phyloP scores from a whole-genome alignment of 192 early-diverging fungal species.

The Diversispora eburnea region DNA sequence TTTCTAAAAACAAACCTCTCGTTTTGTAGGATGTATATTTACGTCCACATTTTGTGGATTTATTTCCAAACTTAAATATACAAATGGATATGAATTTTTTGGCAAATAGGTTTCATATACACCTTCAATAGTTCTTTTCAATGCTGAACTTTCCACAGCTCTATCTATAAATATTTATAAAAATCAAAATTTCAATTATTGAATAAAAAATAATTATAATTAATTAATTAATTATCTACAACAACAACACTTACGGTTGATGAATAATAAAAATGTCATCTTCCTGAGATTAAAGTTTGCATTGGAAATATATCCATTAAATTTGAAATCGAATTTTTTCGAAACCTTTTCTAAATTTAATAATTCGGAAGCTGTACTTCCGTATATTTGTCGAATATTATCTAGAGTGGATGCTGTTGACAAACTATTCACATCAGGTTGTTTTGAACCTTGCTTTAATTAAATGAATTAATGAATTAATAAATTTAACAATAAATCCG shows the following conservation, averaged over 20 bases:
- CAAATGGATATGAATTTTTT: constrained; percentile 84
- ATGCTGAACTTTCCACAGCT: constrained; percentile 74
- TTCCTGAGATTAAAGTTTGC: constrained; percentile 87
- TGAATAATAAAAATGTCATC: constrained; percentile 85
- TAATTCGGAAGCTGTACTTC: constrained; percentile 77
- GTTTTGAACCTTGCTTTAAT: constrained; percentile 57
- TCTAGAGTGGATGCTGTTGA: constrained; percentile 59
- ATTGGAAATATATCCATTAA: constrained; percentile 83
- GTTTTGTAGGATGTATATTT: constrained; percentile 97
- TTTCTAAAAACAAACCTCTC: constrained; percentile 50
- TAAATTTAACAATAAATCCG: neutral
- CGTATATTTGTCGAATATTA: constrained; percentile 84
- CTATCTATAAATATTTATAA: constrained; percentile 53
- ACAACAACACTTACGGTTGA: constrained; percentile 70
- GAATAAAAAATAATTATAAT: neutral
- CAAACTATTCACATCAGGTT: constrained; percentile 76
- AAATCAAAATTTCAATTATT: constrained; percentile 17
- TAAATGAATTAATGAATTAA: no score
- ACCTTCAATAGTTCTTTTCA: constrained; percentile 79
- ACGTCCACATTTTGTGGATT: constrained; percentile 91
- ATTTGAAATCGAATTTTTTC: constrained; percentile 51
- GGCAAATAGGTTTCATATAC: constrained; percentile 80
- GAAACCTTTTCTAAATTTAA: constrained; percentile 56
- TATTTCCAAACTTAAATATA: constrained; percentile 87
- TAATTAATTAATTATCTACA: neutral